phyloP scores from a whole-genome alignment of 345 rosid genomes.

The Moringa oleifera region DNA sequence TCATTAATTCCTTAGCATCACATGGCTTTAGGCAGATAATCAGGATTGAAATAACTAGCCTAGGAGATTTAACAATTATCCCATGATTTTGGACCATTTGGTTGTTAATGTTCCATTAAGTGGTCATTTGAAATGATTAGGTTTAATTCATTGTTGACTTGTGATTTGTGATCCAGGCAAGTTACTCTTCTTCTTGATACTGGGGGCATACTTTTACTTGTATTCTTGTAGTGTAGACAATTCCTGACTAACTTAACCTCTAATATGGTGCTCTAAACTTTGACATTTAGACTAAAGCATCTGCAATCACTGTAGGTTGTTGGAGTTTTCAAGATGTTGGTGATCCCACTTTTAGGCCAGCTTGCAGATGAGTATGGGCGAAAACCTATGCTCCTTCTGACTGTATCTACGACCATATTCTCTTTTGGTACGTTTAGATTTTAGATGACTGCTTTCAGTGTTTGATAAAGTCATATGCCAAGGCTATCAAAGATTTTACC shows the following conservation, averaged over 20 bases:
- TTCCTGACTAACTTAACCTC: not conserved
- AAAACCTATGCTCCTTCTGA: not conserved
- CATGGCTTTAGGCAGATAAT: too few species aligned
- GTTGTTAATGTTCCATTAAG: too few species aligned
- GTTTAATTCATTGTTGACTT: not conserved
- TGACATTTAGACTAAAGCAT: not conserved
- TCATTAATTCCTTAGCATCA: too few species aligned
- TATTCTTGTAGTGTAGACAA: not conserved
- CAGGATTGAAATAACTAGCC: too few species aligned
- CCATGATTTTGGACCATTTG: too few species aligned
- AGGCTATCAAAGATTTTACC: too few species aligned
- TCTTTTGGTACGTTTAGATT: not conserved
- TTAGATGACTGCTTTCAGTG: too few species aligned
- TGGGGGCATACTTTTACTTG: not conserved
- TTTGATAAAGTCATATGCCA: too few species aligned
- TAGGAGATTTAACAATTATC: too few species aligned
- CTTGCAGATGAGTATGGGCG: not conserved
- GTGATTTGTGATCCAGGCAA: too few species aligned
- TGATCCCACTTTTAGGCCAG: constrained; percentile 19
- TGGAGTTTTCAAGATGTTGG: constrained; percentile 56
- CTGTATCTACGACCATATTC: not conserved
- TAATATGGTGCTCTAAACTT: too few species aligned
- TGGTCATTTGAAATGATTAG: not conserved
- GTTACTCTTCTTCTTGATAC: too few species aligned
- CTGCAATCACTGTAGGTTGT: constrained; percentile 32